Percentiles rank a stretch among this genome's conserved stretches.
These are phyloP conservation scores for Penicillium sp. DNA, from an alignment of 2,329 filamentous ascomycete species.

Conservation along the genomic window DNA sequence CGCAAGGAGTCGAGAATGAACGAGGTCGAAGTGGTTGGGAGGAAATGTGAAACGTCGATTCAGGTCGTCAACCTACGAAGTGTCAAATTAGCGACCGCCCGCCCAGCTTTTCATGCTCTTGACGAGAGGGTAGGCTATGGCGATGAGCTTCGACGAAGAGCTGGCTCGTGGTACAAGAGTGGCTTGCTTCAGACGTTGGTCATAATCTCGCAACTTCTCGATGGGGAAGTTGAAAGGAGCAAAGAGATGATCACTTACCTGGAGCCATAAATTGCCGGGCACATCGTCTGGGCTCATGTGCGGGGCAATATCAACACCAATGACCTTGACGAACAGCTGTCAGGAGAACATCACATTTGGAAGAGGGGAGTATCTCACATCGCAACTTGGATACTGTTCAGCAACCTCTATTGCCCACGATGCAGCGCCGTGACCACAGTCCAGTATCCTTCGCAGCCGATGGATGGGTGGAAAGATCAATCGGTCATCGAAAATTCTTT, in stretches of 20 bases:
- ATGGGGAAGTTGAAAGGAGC: neutral
- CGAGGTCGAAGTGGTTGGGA: slow-evolving; percentile 73
- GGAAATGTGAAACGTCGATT: slow-evolving; percentile 70
- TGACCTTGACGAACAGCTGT: slow-evolving; percentile 54
- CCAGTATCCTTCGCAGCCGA: slow-evolving; percentile 62
- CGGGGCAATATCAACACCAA: slow-evolving; percentile 71
- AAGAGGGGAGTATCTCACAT: slow-evolving; percentile 51
- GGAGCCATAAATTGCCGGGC: slow-evolving; percentile 68
- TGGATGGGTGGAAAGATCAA: slow-evolving; percentile 69
- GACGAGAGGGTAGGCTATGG: neutral
- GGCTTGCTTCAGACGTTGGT: neutral
- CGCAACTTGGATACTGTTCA: slow-evolving; percentile 62
- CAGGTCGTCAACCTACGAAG: slow-evolving; percentile 63
- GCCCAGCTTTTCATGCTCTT: neutral
- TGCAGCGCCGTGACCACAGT: slow-evolving; percentile 72
- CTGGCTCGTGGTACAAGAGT: neutral
- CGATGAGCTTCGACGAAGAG: neutral
- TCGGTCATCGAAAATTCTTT: slow-evolving; percentile 64
- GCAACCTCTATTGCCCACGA: slow-evolving; percentile 72
- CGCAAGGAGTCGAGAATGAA: slow-evolving; percentile 68
- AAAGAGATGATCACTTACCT: slow-evolving; percentile 45
- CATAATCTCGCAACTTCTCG: neutral
- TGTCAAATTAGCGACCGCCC: slow-evolving; percentile 21
- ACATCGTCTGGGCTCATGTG: slow-evolving; percentile 66
- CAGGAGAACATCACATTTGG: slow-evolving; percentile 12